Evolutionary conservation across 345 rosid genomes (phyloP), one percentile per base, ranked within the genome.

Genomic region (Angophora floribunda): DNA sequence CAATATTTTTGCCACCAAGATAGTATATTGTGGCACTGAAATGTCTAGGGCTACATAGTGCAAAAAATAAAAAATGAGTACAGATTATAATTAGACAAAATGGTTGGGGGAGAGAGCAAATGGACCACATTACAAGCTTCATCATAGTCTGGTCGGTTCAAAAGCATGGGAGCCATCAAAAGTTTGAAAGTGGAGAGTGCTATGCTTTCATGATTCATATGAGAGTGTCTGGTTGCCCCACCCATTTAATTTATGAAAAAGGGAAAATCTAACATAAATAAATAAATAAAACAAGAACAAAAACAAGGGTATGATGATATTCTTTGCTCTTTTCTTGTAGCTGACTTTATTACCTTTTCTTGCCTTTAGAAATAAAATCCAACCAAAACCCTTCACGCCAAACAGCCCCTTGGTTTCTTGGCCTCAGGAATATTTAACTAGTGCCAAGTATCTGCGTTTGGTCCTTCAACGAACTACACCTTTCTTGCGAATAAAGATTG

Each of bases 401-500:
- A 78, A 85, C 87, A 89, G 86, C 63, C 90, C 88, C 86, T 86
- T 79, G 41, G 65, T 41, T 49, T 86, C 52, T 52, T 86, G 57
- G 67, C 49, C 89, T 78, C 88, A 14, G 7, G 85, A 51, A 52
- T 36, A 36, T 36, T 30, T 82, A 52, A 36, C 44, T 80, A 47
- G 78, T 32, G 26, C 87, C 52, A 36, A 85, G 87, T 61, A 87
- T 86, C 90, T 8, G 85, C 86, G 36, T 86, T 87, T 61, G 87
- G 90, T 82, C 85, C 78, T n/a, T 89, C 67, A 88, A 91, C 92
- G 89, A 90, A 82, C 89, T 63, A 67, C 87, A 55, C 21, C 89
- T 91, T 67, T 92, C 93, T 94, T 63, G 52, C 90, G 91, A 88
- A 53, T 41, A 91, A 93, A 93, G 65, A 88, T 85, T 89, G 86